Conservation (phyloP, 2,329 filamentous ascomycete genomes). For the Myotisia sp. region DNA sequence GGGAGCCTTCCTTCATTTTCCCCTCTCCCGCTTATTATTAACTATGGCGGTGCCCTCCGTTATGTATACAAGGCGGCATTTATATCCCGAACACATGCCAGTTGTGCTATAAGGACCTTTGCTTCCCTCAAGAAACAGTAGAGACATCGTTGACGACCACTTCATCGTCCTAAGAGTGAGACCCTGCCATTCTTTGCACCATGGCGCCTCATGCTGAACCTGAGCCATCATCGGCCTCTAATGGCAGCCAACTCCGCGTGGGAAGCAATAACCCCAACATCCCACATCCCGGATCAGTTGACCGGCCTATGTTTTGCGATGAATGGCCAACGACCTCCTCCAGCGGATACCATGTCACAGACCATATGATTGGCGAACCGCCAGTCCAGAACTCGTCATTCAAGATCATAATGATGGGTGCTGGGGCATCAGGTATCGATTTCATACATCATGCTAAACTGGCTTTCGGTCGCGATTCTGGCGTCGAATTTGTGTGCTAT, state of each 20-base stretch:
- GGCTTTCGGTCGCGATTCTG: slow-evolving; percentile 9
- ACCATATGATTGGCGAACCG: slow-evolving; percentile 13
- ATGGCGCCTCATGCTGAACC: neutral
- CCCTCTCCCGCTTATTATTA: too few relatives aligned
- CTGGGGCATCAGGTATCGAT: slow-evolving; percentile 13
- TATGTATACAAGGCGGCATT: too few relatives aligned
- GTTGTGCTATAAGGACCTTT: too few relatives aligned
- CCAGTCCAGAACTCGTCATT: slow-evolving; percentile 8
- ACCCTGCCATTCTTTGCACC: too few relatives aligned
- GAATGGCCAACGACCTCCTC: slow-evolving; percentile 9
- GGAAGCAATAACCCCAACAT: slow-evolving; percentile 12
- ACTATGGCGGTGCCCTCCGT: too few relatives aligned
- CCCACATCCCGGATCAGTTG: slow-evolving; percentile 9
- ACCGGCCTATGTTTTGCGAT: slow-evolving; percentile 9
- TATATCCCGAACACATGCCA: too few relatives aligned
- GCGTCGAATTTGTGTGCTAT: slow-evolving; percentile 15
- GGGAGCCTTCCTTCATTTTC: too few relatives aligned
- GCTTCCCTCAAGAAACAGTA: too few relatives aligned
- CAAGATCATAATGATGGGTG: slow-evolving; percentile 13
- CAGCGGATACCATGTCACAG: slow-evolving; percentile 9
- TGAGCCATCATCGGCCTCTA: neutral
- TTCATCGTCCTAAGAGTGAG: too few relatives aligned
- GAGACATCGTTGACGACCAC: too few relatives aligned
- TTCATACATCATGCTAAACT: slow-evolving; percentile 12
- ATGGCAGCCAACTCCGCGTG: neutral